Evolutionary conservation across 768 basidiomycete genomes (phyloP), one percentile per base, ranked within the genome.

Genomic region (Pholiota microspora): DNA sequence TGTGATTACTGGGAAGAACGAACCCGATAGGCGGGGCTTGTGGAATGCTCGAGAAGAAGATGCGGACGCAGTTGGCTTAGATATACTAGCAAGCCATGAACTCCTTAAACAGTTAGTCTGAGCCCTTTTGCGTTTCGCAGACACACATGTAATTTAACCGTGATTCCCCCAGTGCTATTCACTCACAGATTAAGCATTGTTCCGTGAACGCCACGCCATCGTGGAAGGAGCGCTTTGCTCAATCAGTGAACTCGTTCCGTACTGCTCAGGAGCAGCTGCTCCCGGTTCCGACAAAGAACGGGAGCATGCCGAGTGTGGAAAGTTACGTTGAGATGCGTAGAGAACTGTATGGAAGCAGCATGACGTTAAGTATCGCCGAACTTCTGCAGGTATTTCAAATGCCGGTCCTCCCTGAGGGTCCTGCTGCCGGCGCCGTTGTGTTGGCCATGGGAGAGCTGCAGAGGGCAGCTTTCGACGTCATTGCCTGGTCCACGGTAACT

Each of bases 321-420:
- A 69, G 75, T 3, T 84, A 80, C 56, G 64, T 80, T n/a, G 65
- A 67, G 4, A 62, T 76, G 13, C 67, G 80, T 40, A 72, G 79
- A n/a, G 71, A 80, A 24, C 68, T 76, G 52, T 76, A 76, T 42
- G 84, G 84, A 4, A 62, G 77, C 12, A 66, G 69, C 35, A 70
- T 86, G 65, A 64, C 80, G 7, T 71, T 86, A 45, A 75, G 76
- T 56, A 67, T 87, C 55, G 69, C 84, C 31, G 77, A 84, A 56
- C 71, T 82, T 53, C 71, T 78, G 0, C 79, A 78, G 40, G 78
- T 79, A n/a, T 62, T 81, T 24, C 53, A 57, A 18, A 46, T 79
- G 1, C 71, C 76, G 9, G 56, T 63, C 16, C 60, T 62, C 51
- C 59, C 61, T 18, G 16, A 27, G 13, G 40, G 51, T n/a, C 51